A percentile compares a stretch with the other conserved stretches of the same genome.
Evolutionary conservation across 306 rosid species (phyloP).

Genomic region (Albizia julibrissin): DNA sequence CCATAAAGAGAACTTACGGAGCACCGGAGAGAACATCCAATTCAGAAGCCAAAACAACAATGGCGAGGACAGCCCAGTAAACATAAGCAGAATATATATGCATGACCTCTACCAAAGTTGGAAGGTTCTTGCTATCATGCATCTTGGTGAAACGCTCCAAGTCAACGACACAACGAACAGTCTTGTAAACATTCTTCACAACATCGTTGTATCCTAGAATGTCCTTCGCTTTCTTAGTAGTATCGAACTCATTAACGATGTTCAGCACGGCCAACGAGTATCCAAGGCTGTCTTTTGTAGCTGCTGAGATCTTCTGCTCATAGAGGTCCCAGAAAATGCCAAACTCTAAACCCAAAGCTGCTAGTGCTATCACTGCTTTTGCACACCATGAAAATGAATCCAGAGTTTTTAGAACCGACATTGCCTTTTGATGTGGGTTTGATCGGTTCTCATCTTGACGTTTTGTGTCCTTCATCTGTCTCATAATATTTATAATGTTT

Average conservation of each 20-base stretch:
- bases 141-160: constrained; percentile 49
- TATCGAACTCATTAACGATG: not conserved
- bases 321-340: constrained; percentile 43
- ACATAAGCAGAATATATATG: constrained; percentile 43
- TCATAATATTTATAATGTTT: not conserved
- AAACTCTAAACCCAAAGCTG: constrained; percentile 45
- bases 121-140: constrained; percentile 31
- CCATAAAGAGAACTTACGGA: not conserved
- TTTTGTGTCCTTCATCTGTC: not conserved
- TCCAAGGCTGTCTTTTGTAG: constrained; percentile 40
- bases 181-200: constrained; percentile 36
- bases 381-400: constrained; percentile 64
- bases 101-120: constrained; percentile 33
- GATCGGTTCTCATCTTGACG: not conserved
- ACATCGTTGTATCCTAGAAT: constrained; percentile 34
- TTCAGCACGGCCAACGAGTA: constrained; percentile 37
- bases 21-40: not conserved
- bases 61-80: constrained; percentile 45
- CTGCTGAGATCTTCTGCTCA: constrained; percentile 8
- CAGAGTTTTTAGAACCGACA: constrained; percentile 31
- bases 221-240: not conserved
- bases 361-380: constrained; percentile 50
- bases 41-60: constrained; percentile 27
- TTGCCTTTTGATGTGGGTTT: constrained; percentile 38
- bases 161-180: constrained; percentile 52